Conservation (phyloP, 2,329 filamentous ascomycete genomes). For the Alternaria sp. region DNA sequence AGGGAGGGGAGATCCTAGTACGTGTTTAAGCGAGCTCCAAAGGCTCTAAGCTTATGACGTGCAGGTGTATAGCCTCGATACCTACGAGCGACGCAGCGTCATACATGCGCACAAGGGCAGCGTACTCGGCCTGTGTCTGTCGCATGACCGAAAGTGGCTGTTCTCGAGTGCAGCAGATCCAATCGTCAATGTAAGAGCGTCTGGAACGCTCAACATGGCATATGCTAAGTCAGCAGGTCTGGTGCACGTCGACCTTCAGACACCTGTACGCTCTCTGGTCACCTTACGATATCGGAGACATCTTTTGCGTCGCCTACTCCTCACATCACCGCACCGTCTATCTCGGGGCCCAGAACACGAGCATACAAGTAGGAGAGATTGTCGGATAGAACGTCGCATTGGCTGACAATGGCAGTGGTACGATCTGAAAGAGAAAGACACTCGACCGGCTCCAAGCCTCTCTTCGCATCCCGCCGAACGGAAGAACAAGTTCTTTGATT, state of each 20-base stretch:
- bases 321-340: conserved; percentile 81
- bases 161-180: conserved; percentile 95
- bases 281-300: conserved; percentile 90
- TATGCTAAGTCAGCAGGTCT: conserved; percentile 63
- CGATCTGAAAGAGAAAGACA: conserved; percentile 70
- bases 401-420: conserved; percentile 70
- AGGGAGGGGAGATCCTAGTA: conserved; percentile 88
- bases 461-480: conserved; percentile 76
- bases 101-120: conserved; percentile 92
- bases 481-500: conserved; percentile 92
- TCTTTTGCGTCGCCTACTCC: conserved; percentile 95
- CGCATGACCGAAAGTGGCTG: conserved; percentile 75
- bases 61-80: conserved; percentile 83
- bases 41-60: conserved; percentile 23
- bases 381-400: neutral
- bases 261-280: conserved; percentile 91
- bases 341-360: conserved; percentile 91
- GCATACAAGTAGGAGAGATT: conserved; percentile 63
- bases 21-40: conserved; percentile 27
- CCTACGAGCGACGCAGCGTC: conserved; percentile 79
- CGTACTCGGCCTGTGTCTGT: conserved; percentile 84
- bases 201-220: too few relatives aligned
- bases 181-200: conserved; percentile 74
- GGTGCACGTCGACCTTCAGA: conserved; percentile 79
- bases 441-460: conserved; percentile 68